Conservation (phyloP, 2,329 filamentous ascomycete species). For the Saccharata proteae region DNA sequence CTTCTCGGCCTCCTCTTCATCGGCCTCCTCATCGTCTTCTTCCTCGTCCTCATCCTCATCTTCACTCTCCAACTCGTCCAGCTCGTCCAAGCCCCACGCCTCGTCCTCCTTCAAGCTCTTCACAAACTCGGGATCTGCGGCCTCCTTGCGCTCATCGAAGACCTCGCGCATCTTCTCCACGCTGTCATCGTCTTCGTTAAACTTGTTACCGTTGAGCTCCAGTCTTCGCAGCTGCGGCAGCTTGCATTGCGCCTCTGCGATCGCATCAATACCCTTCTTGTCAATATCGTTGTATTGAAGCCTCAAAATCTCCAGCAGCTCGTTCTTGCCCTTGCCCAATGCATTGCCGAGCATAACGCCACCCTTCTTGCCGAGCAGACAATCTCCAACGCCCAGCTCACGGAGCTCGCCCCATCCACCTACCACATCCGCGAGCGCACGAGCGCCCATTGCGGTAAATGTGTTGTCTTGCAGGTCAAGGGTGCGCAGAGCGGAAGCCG, state of each 20-base stretch:
- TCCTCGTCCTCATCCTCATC: constrained; percentile 62
- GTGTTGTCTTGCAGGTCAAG: constrained; percentile 97
- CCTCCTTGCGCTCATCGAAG: constrained; percentile 64
- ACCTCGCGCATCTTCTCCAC: constrained; percentile 53
- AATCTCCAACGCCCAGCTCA: constrained; percentile 85
- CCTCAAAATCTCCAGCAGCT: constrained; percentile 66
- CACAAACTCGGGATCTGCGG: constrained; percentile 17
- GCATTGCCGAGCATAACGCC: constrained; percentile 61
- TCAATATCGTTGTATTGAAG: constrained; percentile 95
- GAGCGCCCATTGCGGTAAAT: constrained; percentile 71
- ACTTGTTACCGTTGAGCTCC: constrained; percentile 94
- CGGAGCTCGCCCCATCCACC: constrained; percentile 61
- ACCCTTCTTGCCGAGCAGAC: constrained; percentile 62
- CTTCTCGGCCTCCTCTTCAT: constrained; percentile 28
- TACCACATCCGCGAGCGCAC: constrained; percentile 63
- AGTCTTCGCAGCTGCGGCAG: constrained; percentile 72
- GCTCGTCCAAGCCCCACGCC: constrained; percentile 43
- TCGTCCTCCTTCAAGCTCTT: constrained; percentile 35
- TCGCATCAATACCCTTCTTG: constrained; percentile 55
- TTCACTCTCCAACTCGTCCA: constrained; percentile 73
- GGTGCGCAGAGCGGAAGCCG: constrained; percentile 56
- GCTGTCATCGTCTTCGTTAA: constrained; percentile 69
- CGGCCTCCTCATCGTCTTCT: constrained; percentile 56
- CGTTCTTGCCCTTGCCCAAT: constrained; percentile 63
- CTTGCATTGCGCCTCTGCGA: constrained; percentile 56